Evolutionary conservation across 768 basidiomycete genomes (phyloP).

Genomic region (Panaeolus papilionaceus): DNA sequence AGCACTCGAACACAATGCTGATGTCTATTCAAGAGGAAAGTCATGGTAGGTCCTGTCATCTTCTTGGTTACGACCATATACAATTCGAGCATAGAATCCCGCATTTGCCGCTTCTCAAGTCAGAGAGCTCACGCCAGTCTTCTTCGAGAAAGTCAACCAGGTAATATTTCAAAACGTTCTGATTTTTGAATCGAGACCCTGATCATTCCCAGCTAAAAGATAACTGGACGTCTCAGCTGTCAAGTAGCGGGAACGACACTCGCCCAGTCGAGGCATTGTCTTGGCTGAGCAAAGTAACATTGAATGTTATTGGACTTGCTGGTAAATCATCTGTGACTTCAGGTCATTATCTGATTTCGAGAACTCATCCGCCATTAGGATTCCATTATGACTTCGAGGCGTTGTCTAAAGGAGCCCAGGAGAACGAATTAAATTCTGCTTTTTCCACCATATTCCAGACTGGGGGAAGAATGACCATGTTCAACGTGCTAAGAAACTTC

Average conservation of each 20-base stretch:
- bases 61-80: not conserved
- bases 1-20: not conserved
- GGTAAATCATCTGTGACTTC: conserved; percentile 35
- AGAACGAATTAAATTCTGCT: conserved; percentile 57
- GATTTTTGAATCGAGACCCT: not conserved
- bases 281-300: conserved; percentile 67
- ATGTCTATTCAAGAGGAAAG: conserved; percentile 27
- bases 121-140: conserved; percentile 56
- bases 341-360: no score
- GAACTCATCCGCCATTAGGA: not conserved
- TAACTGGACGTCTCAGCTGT: not conserved
- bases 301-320: conserved; percentile 76
- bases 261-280: not conserved
- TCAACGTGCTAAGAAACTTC: conserved; percentile 36
- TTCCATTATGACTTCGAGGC: conserved; percentile 42
- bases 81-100: conserved; percentile 49
- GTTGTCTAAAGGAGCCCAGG: conserved; percentile 32
- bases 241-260: not conserved
- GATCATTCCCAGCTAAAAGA: not conserved
- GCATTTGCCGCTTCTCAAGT: conserved; percentile 64
- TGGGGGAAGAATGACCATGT: conserved; percentile 38
- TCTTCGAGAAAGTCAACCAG: conserved; percentile 51
- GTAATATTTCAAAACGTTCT: not conserved
- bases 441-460: conserved; percentile 57
- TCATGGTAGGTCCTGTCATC: conserved; percentile 8